These are phyloP conservation scores for Lentinula lateritia DNA, from an alignment of 768 basidiomycete genomes.

Conservation along the genomic window DNA sequence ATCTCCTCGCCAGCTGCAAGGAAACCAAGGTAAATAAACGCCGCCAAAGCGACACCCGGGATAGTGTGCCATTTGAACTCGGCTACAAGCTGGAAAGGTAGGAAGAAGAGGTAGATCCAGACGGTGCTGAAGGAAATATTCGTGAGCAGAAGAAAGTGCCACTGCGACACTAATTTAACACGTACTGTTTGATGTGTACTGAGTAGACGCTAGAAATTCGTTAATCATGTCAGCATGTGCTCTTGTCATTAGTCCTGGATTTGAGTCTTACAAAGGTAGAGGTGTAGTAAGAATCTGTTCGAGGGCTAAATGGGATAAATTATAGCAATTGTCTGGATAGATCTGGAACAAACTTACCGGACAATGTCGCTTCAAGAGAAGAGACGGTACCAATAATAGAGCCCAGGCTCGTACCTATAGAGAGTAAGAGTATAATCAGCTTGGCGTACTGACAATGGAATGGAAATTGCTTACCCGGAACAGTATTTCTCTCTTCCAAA, in stretches of 20 bases:
- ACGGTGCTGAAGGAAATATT: slow-evolving; percentile 37
- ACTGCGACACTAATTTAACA: background rate
- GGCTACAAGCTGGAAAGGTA: slow-evolving; percentile 69
- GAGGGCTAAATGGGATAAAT: slow-evolving; percentile 28
- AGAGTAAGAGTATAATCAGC: background rate
- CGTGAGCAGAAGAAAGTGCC: background rate
- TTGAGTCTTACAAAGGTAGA: slow-evolving; percentile 52
- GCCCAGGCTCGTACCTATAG: slow-evolving; percentile 43
- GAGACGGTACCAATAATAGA: slow-evolving; percentile 41
- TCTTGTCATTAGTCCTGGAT: background rate
- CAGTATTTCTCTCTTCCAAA: slow-evolving; percentile 52
- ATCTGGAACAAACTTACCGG: slow-evolving; percentile 26
- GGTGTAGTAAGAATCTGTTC: slow-evolving; percentile 62
- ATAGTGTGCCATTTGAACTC: slow-evolving; percentile 62
- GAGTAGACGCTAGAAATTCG: slow-evolving; percentile 46
- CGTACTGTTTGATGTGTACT: slow-evolving; percentile 42
- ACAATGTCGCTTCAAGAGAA: slow-evolving; percentile 50
- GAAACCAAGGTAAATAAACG: slow-evolving; percentile 75
- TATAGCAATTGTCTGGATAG: background rate
- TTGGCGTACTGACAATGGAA: background rate
- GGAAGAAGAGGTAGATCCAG: slow-evolving; percentile 70
- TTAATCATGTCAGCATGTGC: background rate
- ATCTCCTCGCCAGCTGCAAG: slow-evolving; percentile 68
- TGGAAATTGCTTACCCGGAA: slow-evolving; percentile 36
- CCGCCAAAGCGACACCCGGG: slow-evolving; percentile 57